These are phyloP conservation scores for Colletotrichum cereale DNA, from an alignment of 2,329 filamentous ascomycete genomes.

Conservation along the genomic window DNA sequence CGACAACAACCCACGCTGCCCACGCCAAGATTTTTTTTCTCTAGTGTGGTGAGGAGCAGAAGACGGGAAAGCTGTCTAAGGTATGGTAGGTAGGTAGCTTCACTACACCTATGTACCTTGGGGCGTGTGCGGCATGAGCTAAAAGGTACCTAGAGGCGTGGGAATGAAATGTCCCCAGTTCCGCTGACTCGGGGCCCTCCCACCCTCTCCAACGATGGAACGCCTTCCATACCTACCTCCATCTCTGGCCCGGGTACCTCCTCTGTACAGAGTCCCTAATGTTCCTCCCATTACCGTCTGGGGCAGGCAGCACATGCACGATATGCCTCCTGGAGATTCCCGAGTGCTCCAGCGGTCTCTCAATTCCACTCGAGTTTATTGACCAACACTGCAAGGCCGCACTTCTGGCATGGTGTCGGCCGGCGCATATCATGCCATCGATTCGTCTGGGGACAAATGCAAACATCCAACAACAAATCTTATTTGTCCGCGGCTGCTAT, in stretches of 20 bases:
- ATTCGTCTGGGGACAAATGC: constrained; percentile 16
- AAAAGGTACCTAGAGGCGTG: constrained; percentile 37
- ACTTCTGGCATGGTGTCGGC: background rate
- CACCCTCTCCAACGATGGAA: background rate
- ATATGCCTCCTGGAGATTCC: background rate
- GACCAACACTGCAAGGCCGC: background rate
- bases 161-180: constrained; percentile 21
- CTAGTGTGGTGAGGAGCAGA: constrained; percentile 1
- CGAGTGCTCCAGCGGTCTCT: background rate
- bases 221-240: background rate
- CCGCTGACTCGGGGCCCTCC: constrained; percentile 1
- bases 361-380: background rate
- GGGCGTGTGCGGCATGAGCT: constrained; percentile 29
- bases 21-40: constrained; percentile 13
- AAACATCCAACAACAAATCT: constrained; percentile 16
- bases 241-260: background rate
- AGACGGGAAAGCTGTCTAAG: constrained; percentile 16
- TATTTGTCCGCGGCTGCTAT: constrained; percentile 22
- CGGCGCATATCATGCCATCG: background rate
- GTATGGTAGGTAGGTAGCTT: background rate
- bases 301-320: background rate
- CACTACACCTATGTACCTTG: background rate
- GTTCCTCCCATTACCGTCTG: background rate
- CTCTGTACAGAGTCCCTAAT: background rate
- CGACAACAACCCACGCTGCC: background rate